Evolutionary conservation across 1,284 basidiomycete genomes (phyloP).

Genomic region (Heterobasidion irregulare): DNA sequence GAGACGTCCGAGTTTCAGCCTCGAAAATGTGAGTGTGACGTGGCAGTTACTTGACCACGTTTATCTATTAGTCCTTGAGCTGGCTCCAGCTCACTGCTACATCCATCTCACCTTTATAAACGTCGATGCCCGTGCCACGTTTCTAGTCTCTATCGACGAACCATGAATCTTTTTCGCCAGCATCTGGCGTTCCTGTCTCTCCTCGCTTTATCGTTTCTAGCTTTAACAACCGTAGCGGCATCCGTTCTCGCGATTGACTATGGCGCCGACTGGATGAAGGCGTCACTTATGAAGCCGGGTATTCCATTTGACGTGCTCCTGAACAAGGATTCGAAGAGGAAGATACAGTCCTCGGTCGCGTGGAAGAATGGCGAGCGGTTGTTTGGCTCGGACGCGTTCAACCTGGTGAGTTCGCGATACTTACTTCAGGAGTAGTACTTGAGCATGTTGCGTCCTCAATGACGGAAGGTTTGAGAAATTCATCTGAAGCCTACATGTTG

Average conservation of each 20-base stretch:
- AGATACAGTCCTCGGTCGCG: slow-evolving; percentile 83
- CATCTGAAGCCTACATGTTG: neutral
- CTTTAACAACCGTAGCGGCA: slow-evolving; percentile 19
- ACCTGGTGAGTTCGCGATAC: slow-evolving; percentile 54
- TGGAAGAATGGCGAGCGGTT: slow-evolving; percentile 86
- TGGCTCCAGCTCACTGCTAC: neutral
- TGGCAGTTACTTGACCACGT: neutral
- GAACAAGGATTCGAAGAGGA: slow-evolving; percentile 95
- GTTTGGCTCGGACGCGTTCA: slow-evolving; percentile 84
- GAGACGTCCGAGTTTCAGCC: neutral
- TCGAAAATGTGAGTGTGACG: neutral
- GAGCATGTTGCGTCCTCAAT: neutral
- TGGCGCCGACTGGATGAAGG: slow-evolving; percentile 94
- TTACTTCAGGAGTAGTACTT: neutral
- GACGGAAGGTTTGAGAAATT: neutral
- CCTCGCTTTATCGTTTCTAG: slow-evolving; percentile 7
- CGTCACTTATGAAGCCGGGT: slow-evolving; percentile 93
- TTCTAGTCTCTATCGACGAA: neutral
- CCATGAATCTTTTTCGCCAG: slow-evolving; percentile 7
- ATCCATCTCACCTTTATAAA: neutral
- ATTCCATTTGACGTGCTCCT: slow-evolving; percentile 94
- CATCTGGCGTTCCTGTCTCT: slow-evolving; percentile 7
- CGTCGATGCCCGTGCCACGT: slow-evolving; percentile 5
- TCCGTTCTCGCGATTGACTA: slow-evolving; percentile 91
- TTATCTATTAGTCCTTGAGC: neutral